Conservation (phyloP, 2,329 filamentous ascomycete species). For the Pseudogymnoascus destructans region DNA sequence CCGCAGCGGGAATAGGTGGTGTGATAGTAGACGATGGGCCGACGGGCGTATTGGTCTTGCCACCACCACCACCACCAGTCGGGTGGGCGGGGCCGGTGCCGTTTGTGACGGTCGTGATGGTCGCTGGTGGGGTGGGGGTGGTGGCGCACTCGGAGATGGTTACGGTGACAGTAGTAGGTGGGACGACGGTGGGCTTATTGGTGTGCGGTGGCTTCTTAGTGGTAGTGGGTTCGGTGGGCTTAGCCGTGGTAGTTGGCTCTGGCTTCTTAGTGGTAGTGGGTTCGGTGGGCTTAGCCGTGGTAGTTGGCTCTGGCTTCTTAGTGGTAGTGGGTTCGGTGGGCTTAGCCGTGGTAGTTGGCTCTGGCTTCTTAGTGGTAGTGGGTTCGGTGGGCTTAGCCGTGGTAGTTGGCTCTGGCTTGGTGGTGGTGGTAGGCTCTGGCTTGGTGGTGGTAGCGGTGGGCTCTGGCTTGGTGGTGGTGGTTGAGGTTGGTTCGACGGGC, state of each 20-base stretch:
- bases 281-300: slow-evolving; percentile 13
- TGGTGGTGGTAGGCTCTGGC: slow-evolving; percentile 14
- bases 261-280: slow-evolving; percentile 14
- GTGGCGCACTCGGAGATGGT: slow-evolving; percentile 11
- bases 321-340: slow-evolving; percentile 9
- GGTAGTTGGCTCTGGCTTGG: background rate
- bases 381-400: background rate
- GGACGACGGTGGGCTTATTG: background rate
- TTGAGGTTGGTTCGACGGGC: background rate
- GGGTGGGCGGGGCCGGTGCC: background rate
- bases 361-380: slow-evolving; percentile 11
- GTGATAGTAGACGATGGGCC: background rate
- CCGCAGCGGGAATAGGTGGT: background rate
- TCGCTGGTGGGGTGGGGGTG: slow-evolving; percentile 11
- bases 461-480: slow-evolving; percentile 12
- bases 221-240: slow-evolving; percentile 11
- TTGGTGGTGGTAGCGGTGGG: slow-evolving; percentile 14
- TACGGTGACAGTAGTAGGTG: slow-evolving; percentile 2
- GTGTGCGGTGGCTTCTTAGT: background rate
- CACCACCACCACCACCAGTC: background rate
- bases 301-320: slow-evolving; percentile 13
- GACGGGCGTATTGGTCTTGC: background rate
- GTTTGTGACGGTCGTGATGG: background rate
- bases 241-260: background rate
- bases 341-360: slow-evolving; percentile 13